Evolutionary conservation across 495 filamentous ascomycete genomes (phyloP), one percentile per base, ranked within the genome.

Genomic region (Penicillium parvum): DNA sequence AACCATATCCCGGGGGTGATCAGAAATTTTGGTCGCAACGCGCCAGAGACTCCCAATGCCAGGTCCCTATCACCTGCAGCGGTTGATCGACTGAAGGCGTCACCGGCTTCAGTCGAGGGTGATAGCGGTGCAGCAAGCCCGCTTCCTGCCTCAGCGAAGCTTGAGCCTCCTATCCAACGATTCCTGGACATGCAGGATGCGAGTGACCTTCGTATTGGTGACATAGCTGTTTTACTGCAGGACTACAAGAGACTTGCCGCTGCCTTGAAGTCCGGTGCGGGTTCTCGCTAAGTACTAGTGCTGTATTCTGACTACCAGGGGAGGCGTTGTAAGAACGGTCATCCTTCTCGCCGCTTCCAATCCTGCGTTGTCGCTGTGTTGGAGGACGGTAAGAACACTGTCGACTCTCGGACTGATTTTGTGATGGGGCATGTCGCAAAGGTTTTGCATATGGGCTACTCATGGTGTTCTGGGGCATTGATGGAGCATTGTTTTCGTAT

Each of bases 201-300:
- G 6, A 76, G 77, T 5, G 90, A 97, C 40, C 64, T 99, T 32
- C 83, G 74, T 40, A 63, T 97, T 33, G 82, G 82, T 14, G 92
- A 99, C 54, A 82, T 96, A 28, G 66, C 86, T 27, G 81, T 86
- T 43, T 57, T 99, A 46, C 65, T 99, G 38, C 79, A 78, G 52
- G 92, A 96, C 64, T 99, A 97, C 61, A 83, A 90, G 48, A 71
- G 90, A 35, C 66, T 99, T 9, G 88, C 86, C 3, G 49, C 61
- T 26, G 50, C 47, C 5, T 47, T 46, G 8, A 64, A 58, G 73
- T 35, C 73, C 59, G 45, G 62, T 56, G 30, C 73, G 47, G 45
- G 37, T 16, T 39, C 53, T 50, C 28, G 43, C 19, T 58, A 22
- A 40, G 9, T 32, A 9, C 36, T 6, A 27, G n/a, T n/a, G n/a